Evolutionary conservation across 2,329 filamentous ascomycete genomes (phyloP).

Genomic region (Arthrobotrys entomopaga): DNA sequence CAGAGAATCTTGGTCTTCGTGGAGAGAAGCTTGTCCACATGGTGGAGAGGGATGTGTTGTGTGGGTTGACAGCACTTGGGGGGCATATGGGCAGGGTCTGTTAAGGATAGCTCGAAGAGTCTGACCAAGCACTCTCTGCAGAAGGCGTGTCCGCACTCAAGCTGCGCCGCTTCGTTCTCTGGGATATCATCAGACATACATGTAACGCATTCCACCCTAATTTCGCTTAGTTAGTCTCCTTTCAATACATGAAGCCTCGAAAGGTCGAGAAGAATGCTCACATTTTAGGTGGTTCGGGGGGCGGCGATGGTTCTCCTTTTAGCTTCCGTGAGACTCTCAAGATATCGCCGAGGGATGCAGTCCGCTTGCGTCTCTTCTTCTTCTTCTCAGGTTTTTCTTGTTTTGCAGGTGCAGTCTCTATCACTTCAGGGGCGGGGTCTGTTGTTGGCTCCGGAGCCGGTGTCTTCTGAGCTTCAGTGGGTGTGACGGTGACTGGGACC

Average conservation of each 20-base stretch:
- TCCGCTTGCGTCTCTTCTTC: constrained; percentile 37
- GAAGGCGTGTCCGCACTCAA: constrained; percentile 83
- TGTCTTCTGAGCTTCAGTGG: not conserved
- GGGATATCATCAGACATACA: constrained; percentile 76
- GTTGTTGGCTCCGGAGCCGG: not conserved
- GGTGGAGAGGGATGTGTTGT: constrained; percentile 77
- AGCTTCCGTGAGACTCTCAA: constrained; percentile 38
- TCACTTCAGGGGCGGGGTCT: not conserved
- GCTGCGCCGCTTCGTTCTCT: constrained; percentile 70
- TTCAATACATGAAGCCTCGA: not conserved
- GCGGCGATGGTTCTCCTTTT: constrained; percentile 30
- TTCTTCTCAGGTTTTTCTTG: constrained; percentile 17
- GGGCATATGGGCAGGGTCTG: constrained; percentile 83
- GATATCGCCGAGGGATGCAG: constrained; percentile 52
- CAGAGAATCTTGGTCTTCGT: constrained; percentile 67
- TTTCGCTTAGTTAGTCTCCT: constrained; percentile 12
- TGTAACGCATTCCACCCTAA: constrained; percentile 75
- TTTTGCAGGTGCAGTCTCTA: constrained; percentile 8
- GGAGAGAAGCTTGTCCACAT: constrained; percentile 77
- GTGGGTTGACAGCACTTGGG: constrained; percentile 77
- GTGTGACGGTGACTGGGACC: not conserved
- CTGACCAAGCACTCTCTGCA: constrained; percentile 79
- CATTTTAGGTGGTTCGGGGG: constrained; percentile 43
- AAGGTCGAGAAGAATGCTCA: constrained; percentile 10
- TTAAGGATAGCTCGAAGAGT: constrained; percentile 78